These are phyloP conservation scores for Cercophora sp. DNA, from an alignment of 495 filamentous ascomycete genomes.

Conservation along the genomic window DNA sequence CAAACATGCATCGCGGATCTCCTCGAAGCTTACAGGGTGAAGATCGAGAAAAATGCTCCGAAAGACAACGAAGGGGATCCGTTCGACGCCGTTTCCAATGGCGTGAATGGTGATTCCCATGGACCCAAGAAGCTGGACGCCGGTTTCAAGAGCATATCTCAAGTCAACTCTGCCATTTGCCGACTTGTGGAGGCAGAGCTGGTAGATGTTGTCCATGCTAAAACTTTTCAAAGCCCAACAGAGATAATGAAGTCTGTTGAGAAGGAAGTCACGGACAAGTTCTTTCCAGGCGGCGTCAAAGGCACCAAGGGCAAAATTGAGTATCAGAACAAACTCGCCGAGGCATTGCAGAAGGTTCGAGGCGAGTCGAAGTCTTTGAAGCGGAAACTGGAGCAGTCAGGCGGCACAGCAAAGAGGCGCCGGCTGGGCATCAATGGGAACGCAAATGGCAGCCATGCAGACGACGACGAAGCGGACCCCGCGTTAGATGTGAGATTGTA, in stretches of 20 bases:
- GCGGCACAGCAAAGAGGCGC: slow-evolving; percentile 41
- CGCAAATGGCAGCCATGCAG: slow-evolving; percentile 23
- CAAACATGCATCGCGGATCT: slow-evolving; percentile 73
- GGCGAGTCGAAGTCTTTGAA: slow-evolving; percentile 44
- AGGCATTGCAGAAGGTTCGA: slow-evolving; percentile 48
- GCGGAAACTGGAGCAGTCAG: slow-evolving; percentile 43
- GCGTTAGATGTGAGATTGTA: slow-evolving; percentile 29
- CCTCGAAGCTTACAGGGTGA: slow-evolving; percentile 38
- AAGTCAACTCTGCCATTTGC: slow-evolving; percentile 38
- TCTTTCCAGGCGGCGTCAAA: slow-evolving; percentile 36
- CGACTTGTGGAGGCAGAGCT: slow-evolving; percentile 44
- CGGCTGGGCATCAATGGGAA: slow-evolving; percentile 40
- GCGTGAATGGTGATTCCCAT: slow-evolving; percentile 22
- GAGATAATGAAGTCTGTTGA: slow-evolving; percentile 36
- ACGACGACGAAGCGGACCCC: slow-evolving; percentile 40
- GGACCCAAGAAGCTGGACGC: slow-evolving; percentile 17
- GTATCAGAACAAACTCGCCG: slow-evolving; percentile 49
- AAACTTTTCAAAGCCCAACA: slow-evolving; percentile 36
- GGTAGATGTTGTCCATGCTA: slow-evolving; percentile 36
- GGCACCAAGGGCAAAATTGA: slow-evolving; percentile 57
- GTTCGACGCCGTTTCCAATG: slow-evolving; percentile 13
- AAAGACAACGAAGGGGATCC: slow-evolving; percentile 15
- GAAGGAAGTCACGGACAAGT: slow-evolving; percentile 38
- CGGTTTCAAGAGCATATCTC: slow-evolving; percentile 27
- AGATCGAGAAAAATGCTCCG: slow-evolving; percentile 29